phyloP scores from a whole-genome alignment of 2,329 filamentous ascomycete genomes.

The Pseudogymnoascus sp. region DNA sequence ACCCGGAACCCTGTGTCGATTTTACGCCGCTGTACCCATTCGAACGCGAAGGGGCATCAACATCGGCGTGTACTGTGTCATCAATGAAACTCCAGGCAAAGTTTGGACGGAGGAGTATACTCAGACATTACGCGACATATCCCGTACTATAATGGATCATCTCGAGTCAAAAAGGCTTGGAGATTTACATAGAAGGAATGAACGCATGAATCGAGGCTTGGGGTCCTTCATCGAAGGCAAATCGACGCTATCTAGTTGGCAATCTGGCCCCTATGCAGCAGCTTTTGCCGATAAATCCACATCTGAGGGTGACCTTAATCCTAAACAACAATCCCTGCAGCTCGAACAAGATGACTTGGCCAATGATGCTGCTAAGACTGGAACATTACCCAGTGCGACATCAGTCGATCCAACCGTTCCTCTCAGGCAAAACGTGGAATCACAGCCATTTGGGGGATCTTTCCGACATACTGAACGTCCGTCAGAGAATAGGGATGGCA shows the following conservation, averaged over 20 bases:
- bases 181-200: slow-evolving; percentile 45
- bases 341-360: neutral
- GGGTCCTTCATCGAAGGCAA: slow-evolving; percentile 47
- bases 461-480: neutral
- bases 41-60: slow-evolving; percentile 22
- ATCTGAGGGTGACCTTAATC: neutral
- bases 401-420: slow-evolving; percentile 24
- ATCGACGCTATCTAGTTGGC: slow-evolving; percentile 25
- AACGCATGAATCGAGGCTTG: slow-evolving; percentile 46
- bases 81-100: slow-evolving; percentile 30
- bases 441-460: neutral
- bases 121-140: slow-evolving; percentile 35
- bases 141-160: slow-evolving; percentile 50
- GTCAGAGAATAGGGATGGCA: neutral
- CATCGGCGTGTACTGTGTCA: slow-evolving; percentile 23
- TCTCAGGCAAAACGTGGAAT: slow-evolving; percentile 20
- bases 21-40: slow-evolving; percentile 24
- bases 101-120: neutral
- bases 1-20: slow-evolving; percentile 14
- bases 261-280: neutral
- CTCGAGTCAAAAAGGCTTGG: slow-evolving; percentile 48
- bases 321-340: neutral
- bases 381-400: neutral
- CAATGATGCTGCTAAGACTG: neutral
- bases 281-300: neutral